Base-by-base conservation (phyloP, 352 stramenopile species). In the Poterioochromonas sp. region DNA sequence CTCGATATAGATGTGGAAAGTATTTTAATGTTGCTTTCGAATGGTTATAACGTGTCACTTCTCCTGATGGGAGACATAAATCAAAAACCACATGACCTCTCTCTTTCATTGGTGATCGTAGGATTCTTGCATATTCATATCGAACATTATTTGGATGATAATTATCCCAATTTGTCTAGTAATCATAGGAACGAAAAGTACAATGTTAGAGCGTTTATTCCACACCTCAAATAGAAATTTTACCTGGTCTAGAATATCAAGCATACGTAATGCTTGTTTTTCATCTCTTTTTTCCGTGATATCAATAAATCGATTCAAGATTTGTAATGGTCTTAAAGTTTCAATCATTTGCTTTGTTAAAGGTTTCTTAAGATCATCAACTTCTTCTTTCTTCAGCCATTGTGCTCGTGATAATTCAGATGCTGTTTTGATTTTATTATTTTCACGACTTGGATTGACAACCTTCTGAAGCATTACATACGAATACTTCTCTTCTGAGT, bases 401-500 rank as follows among this genome's bases (percentile, higher is more conserved):
- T n/a, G 41, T 22, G 2, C 18, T 41, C 32, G 2, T n/a, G n/a
- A n/a, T n/a, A n/a, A n/a, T n/a, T n/a, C n/a, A n/a, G n/a, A n/a
- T n/a, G n/a, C n/a, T n/a, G n/a, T n/a, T n/a, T n/a, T n/a, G n/a
- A n/a, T n/a, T n/a, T n/a, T n/a, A n/a, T n/a, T n/a, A n/a, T n/a
- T n/a, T n/a, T n/a, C n/a, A n/a, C n/a, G n/a, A n/a, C n/a, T n/a
- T 32, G 54, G 5, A 12, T 32, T 11, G 32, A 22, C 5, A 35
- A 40, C 1, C 29, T 74, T 74, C 65, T 74, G 35, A 18, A 74
- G 8, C 1, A 74, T n/a, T 18, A 35, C 37, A 39, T 74, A 74
- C 2, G 65, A 53, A 54, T 54, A 74, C 40, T 74, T 74, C 40
- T 74, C 65, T 54, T 74, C 65, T 35, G 39, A 37, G 22, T 54